Conservation (phyloP, 1,284 basidiomycete genomes). For the Cryptococcus neoformans region DNA sequence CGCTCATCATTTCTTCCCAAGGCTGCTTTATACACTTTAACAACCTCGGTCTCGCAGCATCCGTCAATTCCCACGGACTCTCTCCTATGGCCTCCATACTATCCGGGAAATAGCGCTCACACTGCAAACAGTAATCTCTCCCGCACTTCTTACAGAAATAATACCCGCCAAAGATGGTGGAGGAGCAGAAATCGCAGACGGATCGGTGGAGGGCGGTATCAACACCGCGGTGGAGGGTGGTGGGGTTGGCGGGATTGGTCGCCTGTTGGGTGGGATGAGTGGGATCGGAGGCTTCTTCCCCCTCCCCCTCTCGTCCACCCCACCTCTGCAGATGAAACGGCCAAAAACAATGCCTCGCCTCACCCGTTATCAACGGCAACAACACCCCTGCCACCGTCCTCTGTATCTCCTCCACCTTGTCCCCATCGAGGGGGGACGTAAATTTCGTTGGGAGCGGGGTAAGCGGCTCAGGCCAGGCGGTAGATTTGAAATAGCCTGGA, state of each 20-base stretch:
- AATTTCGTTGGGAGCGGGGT: constrained; percentile 39
- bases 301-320: constrained; percentile 60
- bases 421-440: constrained; percentile 29
- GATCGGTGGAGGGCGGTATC: constrained; percentile 51
- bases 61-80: constrained; percentile 51
- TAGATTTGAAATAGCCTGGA: constrained; percentile 36
- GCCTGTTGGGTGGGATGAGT: constrained; percentile 63
- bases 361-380: constrained; percentile 29
- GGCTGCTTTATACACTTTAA: constrained; percentile 16
- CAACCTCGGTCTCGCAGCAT: constrained; percentile 44
- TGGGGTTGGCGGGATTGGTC: constrained; percentile 56
- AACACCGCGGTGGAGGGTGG: constrained; percentile 54
- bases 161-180: constrained; percentile 81
- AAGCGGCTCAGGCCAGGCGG: constrained; percentile 22
- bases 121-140: constrained; percentile 81
- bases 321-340: constrained; percentile 50
- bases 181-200: constrained; percentile 73
- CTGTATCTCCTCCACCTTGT: constrained; percentile 35
- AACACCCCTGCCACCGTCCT: constrained; percentile 56
- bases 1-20: not conserved
- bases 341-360: constrained; percentile 56
- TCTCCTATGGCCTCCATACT: constrained; percentile 55
- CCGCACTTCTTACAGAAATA: constrained; percentile 90
- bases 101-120: constrained; percentile 67
- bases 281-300: constrained; percentile 59